Conservation (phyloP, 306 rosid genomes). For the Leucaena leucocephala region DNA sequence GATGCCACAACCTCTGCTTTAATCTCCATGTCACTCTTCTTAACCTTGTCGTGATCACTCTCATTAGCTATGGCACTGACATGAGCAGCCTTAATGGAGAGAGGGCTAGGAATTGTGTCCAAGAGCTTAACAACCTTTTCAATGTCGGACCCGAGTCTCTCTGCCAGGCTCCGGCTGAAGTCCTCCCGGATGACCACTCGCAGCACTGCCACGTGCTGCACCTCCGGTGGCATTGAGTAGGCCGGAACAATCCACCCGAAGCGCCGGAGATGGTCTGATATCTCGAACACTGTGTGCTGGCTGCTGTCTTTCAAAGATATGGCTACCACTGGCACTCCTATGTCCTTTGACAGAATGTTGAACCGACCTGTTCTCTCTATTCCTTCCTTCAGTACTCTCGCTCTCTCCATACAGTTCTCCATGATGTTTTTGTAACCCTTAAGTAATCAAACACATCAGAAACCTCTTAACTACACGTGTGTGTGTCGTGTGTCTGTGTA, state of each 20-base stretch:
- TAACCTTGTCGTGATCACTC: conserved; percentile 38
- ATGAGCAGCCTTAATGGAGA: conserved; percentile 45
- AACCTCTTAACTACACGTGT: not conserved
- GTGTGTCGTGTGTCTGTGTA: no score
- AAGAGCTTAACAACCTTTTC: conserved; percentile 59
- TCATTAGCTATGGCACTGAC: conserved; percentile 47
- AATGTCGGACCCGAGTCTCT: conserved; percentile 74
- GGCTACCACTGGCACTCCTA: conserved; percentile 84
- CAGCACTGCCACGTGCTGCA: conserved; percentile 67
- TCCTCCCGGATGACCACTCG: conserved; percentile 92
- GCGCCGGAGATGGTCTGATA: conserved; percentile 66
- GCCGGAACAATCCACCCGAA: conserved; percentile 94
- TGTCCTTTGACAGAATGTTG: conserved; percentile 69
- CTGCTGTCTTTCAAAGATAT: conserved; percentile 79
- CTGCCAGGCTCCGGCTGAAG: conserved; percentile 74
- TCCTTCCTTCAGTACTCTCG: conserved; percentile 63
- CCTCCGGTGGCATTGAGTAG: conserved; percentile 81
- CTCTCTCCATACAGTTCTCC: conserved; percentile 69
- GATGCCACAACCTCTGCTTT: conserved; percentile 38
- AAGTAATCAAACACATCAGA: conserved; percentile 10
- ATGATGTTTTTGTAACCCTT: conserved; percentile 83
- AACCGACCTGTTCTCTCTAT: conserved; percentile 65
- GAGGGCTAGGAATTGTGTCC: conserved; percentile 47
- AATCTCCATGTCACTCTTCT: conserved; percentile 51
- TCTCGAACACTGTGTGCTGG: conserved; percentile 73